These are phyloP conservation scores for Aspergillus spinulosporus DNA, from an alignment of 2,329 filamentous ascomycete genomes.

Conservation along the genomic window DNA sequence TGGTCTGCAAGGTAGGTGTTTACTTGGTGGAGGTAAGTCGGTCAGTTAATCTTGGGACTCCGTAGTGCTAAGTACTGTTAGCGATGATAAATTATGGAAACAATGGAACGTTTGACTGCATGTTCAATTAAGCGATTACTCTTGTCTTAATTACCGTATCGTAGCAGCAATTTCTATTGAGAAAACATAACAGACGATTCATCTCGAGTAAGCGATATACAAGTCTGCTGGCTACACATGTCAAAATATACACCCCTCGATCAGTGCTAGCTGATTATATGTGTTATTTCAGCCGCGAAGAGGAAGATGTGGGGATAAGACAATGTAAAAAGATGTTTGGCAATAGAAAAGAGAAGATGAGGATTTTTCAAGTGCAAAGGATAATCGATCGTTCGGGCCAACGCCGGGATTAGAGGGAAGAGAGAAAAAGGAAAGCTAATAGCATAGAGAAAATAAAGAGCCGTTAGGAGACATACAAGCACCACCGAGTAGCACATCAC, in stretches of 20 bases:
- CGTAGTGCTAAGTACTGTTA: not conserved
- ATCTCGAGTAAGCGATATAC: not conserved
- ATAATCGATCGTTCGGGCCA: conserved; percentile 28
- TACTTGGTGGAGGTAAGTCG: not conserved
- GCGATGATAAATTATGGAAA: not conserved
- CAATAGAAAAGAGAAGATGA: not conserved
- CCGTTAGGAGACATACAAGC: conserved; percentile 39
- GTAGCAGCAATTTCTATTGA: too few species aligned
- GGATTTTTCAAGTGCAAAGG: conserved; percentile 28
- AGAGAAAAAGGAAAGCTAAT: conserved; percentile 43
- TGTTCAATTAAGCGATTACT: not conserved
- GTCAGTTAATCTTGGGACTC: not conserved
- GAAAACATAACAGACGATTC: not conserved
- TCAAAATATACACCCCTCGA: not conserved
- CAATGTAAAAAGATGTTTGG: not conserved
- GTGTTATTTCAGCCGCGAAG: not conserved
- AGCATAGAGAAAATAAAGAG: conserved; percentile 43
- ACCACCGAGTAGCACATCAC: conserved; percentile 35
- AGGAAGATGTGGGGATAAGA: not conserved
- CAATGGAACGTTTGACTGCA: not conserved
- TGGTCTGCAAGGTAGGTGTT: not conserved
- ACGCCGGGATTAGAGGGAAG: conserved; percentile 37
- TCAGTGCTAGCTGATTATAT: not conserved
- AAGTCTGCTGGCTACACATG: too few species aligned
- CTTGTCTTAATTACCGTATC: not conserved